Percentiles rank a stretch among this genome's conserved stretches.
Conservation (phyloP, 108 stramenopile genomes). For the Cyclotella atomus region DNA sequence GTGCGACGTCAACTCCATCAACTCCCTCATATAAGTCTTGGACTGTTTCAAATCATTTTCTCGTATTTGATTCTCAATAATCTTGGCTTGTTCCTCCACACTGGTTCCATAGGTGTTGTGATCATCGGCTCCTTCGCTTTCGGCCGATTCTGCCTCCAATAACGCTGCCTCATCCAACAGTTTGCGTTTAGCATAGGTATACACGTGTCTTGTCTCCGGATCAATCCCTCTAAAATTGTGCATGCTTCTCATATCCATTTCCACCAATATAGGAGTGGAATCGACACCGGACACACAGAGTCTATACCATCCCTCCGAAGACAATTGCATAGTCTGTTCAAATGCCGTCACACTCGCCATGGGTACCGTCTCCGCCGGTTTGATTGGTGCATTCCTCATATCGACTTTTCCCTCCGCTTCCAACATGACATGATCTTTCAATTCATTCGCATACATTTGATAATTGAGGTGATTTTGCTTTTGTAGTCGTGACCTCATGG, state of each 20-base stretch:
- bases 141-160: not conserved
- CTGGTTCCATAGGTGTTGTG: constrained; percentile 7
- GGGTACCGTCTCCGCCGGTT: constrained; percentile 10
- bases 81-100: constrained; percentile 15
- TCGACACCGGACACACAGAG: constrained; percentile 14
- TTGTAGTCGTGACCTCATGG: not conserved
- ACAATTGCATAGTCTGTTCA: constrained; percentile 25
- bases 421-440: not conserved
- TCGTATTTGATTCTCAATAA: constrained; percentile 28
- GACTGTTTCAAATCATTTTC: constrained; percentile 25
- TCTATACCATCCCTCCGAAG: constrained; percentile 38
- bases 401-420: constrained; percentile 1
- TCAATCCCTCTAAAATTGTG: constrained; percentile 21
- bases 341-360: constrained; percentile 7
- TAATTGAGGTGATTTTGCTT: constrained; percentile 5
- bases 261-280: constrained; percentile 28
- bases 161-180: constrained; percentile 21
- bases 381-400: not conserved
- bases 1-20: constrained; percentile 22
- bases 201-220: constrained; percentile 40
- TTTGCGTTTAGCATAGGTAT: constrained; percentile 12
- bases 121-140: not conserved
- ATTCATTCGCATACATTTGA: not conserved
- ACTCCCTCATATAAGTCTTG: constrained; percentile 2
- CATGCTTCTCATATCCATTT: constrained; percentile 38